phyloP scores from a whole-genome alignment of 768 basidiomycete species.

The Mycena rebaudengoi region DNA sequence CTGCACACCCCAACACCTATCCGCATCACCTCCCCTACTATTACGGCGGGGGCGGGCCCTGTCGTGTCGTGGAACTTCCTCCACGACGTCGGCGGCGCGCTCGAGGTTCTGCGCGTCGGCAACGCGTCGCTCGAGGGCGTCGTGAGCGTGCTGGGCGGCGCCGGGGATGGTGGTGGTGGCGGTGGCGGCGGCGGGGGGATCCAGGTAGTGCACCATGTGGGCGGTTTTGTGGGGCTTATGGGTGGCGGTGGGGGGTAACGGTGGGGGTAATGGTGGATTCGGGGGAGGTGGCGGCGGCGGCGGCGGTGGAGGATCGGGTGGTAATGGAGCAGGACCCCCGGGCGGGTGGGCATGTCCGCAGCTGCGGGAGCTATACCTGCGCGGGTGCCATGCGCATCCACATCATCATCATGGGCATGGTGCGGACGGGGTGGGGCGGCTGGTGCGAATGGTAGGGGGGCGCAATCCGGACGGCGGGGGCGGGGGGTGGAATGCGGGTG shows the following conservation, averaged over 20 bases:
- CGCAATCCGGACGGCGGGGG: conserved; percentile 72
- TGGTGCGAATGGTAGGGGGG: conserved; percentile 76
- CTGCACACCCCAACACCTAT: too few relatives aligned
- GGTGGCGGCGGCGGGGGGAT: conserved; percentile 1
- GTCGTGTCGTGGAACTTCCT: conserved; percentile 77
- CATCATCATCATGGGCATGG: neutral
- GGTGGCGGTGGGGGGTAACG: too few relatives aligned
- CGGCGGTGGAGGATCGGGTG: neutral
- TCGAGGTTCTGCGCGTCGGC: conserved; percentile 70
- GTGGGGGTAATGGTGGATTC: too few relatives aligned
- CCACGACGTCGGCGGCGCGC: conserved; percentile 57
- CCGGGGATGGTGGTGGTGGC: conserved; percentile 62
- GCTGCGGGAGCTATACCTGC: conserved; percentile 66
- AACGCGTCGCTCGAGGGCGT: conserved; percentile 73
- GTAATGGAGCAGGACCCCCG: neutral
- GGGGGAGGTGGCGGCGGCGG: neutral
- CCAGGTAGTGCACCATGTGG: neutral
- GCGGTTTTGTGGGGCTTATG: too few relatives aligned
- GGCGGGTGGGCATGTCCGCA: conserved; percentile 70
- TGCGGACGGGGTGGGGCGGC: conserved; percentile 68
- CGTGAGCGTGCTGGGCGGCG: conserved; percentile 60
- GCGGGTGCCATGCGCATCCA: conserved; percentile 66
- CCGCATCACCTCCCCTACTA: too few relatives aligned
- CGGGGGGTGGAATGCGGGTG: neutral
- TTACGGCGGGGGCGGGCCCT: conserved; percentile 64